Evolutionary conservation across 805 yeast species (phyloP).

Genomic region (Yamadazyma laniorum): DNA sequence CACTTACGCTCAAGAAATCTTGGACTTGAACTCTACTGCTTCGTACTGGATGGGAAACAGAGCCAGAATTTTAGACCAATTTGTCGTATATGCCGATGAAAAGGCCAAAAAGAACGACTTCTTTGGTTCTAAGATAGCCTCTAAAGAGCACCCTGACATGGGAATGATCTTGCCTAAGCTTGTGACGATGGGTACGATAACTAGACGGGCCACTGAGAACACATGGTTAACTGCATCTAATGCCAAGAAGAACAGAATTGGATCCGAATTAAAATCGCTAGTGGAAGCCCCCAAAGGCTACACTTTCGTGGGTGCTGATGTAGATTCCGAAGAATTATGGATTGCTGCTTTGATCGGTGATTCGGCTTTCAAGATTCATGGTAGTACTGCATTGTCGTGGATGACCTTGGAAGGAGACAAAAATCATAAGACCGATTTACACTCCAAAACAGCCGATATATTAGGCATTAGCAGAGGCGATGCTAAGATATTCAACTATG

Average conservation of each 20-base stretch:
- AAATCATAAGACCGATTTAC: constrained; percentile 87
- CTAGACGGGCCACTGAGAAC: constrained; percentile 93
- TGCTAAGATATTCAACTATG: constrained; percentile 94
- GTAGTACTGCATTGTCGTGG: constrained; percentile 98
- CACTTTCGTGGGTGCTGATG: constrained; percentile 96
- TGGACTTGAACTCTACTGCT: constrained; percentile 72
- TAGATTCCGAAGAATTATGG: constrained; percentile 98
- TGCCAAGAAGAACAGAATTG: constrained; percentile 80
- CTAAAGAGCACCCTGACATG: constrained; percentile 28
- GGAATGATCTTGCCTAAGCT: constrained; percentile 84
- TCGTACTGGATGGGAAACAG: constrained; percentile 94
- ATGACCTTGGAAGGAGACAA: constrained; percentile 98
- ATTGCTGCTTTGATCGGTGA: constrained; percentile 95
- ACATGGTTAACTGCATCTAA: constrained; percentile 98
- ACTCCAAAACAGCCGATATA: constrained; percentile 88
- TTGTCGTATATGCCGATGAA: constrained; percentile 60
- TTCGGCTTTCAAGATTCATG: constrained; percentile 83
- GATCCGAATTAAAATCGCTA: constrained; percentile 89
- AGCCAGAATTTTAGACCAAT: constrained; percentile 78
- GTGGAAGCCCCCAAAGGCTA: constrained; percentile 86
- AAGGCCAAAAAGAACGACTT: constrained; percentile 20
- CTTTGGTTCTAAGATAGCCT: constrained; percentile 24
- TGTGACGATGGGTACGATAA: constrained; percentile 93
- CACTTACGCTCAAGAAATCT: constrained; percentile 70
- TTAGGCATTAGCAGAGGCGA: constrained; percentile 86